phyloP scores from a whole-genome alignment of 140 eudicot species.

The Bidens hawaiensis region DNA sequence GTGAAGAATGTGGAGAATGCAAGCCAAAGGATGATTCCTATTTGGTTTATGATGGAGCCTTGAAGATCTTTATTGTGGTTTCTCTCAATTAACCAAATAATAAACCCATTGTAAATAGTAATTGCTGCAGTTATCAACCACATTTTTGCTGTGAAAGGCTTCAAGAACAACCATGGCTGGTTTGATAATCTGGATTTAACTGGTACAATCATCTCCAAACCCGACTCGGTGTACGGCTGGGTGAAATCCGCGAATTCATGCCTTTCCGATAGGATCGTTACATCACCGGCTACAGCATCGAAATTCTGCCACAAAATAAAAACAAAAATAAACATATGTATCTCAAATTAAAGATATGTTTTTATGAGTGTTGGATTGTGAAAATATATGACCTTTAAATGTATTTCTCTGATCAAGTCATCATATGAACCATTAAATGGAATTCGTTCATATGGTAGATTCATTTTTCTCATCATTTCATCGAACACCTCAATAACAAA shows the following conservation, averaged over 20 bases:
- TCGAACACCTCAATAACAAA: slow-evolving; percentile 32
- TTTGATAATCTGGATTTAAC: slow-evolving; percentile 26
- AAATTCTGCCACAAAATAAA: slow-evolving; percentile 20
- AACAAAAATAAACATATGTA: neutral
- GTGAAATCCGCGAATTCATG: slow-evolving; percentile 39
- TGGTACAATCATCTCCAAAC: slow-evolving; percentile 46
- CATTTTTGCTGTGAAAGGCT: slow-evolving; percentile 44
- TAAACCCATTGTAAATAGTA: slow-evolving; percentile 40
- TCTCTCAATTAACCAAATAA: slow-evolving; percentile 46
- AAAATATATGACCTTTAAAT: neutral
- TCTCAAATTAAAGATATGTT: neutral
- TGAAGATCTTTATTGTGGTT: slow-evolving; percentile 15
- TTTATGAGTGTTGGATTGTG: neutral
- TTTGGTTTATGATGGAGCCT: slow-evolving; percentile 27
- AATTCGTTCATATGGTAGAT: slow-evolving; percentile 11
- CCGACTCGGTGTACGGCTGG: slow-evolving; percentile 35
- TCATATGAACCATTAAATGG: slow-evolving; percentile 24
- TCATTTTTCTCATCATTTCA: slow-evolving; percentile 21
- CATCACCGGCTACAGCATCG: slow-evolving; percentile 53
- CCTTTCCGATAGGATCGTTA: slow-evolving; percentile 24
- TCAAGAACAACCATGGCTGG: slow-evolving; percentile 43
- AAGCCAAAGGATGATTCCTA: slow-evolving; percentile 36
- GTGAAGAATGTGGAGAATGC: slow-evolving; percentile 43
- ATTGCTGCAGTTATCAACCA: slow-evolving; percentile 36
- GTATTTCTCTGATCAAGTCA: slow-evolving; percentile 10